A percentile compares a stretch with the other conserved stretches of the same genome.
phyloP scores from a whole-genome alignment of 192 early-diverging fungal genomes.

The Linnemannia exigua region DNA sequence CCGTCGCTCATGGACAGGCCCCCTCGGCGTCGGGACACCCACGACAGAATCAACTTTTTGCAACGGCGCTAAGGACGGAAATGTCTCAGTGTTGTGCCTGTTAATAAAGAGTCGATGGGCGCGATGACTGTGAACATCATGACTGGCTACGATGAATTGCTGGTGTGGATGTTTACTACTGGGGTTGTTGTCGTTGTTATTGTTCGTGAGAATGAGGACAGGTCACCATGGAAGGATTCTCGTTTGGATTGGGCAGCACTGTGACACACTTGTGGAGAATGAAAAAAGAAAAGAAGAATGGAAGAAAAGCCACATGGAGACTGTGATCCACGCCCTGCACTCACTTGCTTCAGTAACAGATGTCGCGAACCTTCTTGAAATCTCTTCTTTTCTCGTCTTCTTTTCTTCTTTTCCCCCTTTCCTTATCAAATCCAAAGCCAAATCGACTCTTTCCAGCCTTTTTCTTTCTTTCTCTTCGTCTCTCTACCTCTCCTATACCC shows the following conservation, averaged over 20 bases:
- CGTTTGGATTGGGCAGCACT: too few relatives aligned
- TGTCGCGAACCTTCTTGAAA: background rate
- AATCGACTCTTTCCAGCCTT: background rate
- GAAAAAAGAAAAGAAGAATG: background rate
- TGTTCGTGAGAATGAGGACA: too few relatives aligned
- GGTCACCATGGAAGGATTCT: too few relatives aligned
- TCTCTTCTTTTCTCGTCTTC: conserved; percentile 4
- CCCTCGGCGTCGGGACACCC: conserved; percentile 13
- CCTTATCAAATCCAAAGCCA: background rate
- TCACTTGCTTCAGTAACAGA: background rate
- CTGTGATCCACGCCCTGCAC: background rate
- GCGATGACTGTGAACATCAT: background rate
- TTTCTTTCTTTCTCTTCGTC: background rate
- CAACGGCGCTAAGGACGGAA: conserved; percentile 16
- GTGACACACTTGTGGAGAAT: too few relatives aligned
- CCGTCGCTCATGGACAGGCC: conserved; percentile 7
- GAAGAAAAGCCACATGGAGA: background rate
- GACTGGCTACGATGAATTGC: background rate
- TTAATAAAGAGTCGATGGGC: background rate
- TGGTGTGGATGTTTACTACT: background rate
- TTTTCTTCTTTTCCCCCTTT: background rate
- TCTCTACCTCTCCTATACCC: background rate
- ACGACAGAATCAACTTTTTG: conserved; percentile 37
- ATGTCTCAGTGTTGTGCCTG: background rate
- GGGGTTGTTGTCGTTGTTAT: too few relatives aligned